Base-by-base conservation (phyloP, 1,284 basidiomycete species). In the Ceratobasidium sp. region DNA sequence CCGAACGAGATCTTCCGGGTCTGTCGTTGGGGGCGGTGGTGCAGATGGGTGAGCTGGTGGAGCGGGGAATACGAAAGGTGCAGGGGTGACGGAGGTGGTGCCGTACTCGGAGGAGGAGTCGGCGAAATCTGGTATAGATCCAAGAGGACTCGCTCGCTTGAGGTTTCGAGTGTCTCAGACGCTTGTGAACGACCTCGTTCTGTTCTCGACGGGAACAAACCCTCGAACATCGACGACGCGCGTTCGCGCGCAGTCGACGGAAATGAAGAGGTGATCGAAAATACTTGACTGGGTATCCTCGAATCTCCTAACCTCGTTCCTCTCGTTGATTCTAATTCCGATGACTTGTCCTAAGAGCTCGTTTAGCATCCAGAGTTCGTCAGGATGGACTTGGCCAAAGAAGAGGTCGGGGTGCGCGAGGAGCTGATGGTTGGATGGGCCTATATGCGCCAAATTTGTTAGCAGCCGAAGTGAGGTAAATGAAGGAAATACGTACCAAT, bases 391-490 rank as follows among this genome's bases (percentile, higher is more conserved):
- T 89, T 91, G 78, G 17, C 84, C 84, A 22, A 82, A 80, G 27
- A 95, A 83, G 41, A 90, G 88, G 76, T 90, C 89, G 0, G 90
- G 90, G 33, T 92, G 92, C 5, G 90, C 91, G 59, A 96, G 89
- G 75, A 97, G 90, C 64, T 89, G 92, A 81, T 96, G 94, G 76
- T 93, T 90, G 27, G 92, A 91, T 0, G 94, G 93, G 80, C n/a
- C 96, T 96, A 80, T 95, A 94, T 44, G 84, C 85, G 22, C 94
- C 94, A 27, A n/a, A n/a, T n/a, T n/a, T n/a, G n/a, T n/a, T n/a
- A n/a, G n/a, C n/a, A n/a, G n/a, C n/a, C n/a, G n/a, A n/a, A n/a
- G n/a, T n/a, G n/a, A n/a, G n/a, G n/a, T n/a, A n/a, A n/a, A n/a
- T n/a, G n/a, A n/a, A n/a, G n/a, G n/a, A n/a, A n/a, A n/a, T n/a